Evolutionary conservation across 2,329 filamentous ascomycete genomes (phyloP).

Genomic region (Diplocarpon mali): DNA sequence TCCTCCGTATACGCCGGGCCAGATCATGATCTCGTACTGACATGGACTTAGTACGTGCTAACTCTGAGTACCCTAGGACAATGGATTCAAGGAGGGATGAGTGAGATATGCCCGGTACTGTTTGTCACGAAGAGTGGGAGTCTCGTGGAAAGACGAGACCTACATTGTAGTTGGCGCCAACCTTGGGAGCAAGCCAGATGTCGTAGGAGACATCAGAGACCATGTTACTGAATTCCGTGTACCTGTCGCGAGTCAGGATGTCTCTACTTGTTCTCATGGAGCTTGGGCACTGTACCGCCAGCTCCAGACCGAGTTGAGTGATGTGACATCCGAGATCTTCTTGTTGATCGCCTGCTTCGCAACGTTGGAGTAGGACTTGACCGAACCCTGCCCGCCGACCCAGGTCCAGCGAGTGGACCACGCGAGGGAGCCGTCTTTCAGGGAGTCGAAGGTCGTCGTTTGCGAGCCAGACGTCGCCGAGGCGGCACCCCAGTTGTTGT

Average conservation of each 20-base stretch:
- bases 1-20: constrained; percentile 43
- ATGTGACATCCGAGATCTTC: constrained; percentile 28
- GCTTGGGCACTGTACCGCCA: constrained; percentile 27
- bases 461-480: constrained; percentile 33
- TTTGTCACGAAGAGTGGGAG: too few relatives aligned
- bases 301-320: constrained; percentile 30
- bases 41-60: too few relatives aligned
- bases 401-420: constrained; percentile 33
- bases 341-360: constrained; percentile 25
- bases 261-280: background rate
- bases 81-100: too few relatives aligned
- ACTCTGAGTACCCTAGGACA: too few relatives aligned
- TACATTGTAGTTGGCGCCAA: constrained; percentile 30
- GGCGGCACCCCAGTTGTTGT: constrained; percentile 35
- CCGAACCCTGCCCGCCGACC: constrained; percentile 27
- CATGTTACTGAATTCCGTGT: constrained; percentile 35
- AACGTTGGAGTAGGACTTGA: constrained; percentile 34
- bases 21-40: constrained; percentile 53
- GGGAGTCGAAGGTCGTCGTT: constrained; percentile 33
- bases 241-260: constrained; percentile 20
- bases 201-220: constrained; percentile 51
- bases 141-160: too few relatives aligned
- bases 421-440: constrained; percentile 25
- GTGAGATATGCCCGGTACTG: too few relatives aligned
- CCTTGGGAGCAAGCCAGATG: constrained; percentile 45